Evolutionary conservation across 257 asterid species (phyloP), one percentile per base, ranked within the genome.

Genomic region (Nicotiana tabacum): DNA sequence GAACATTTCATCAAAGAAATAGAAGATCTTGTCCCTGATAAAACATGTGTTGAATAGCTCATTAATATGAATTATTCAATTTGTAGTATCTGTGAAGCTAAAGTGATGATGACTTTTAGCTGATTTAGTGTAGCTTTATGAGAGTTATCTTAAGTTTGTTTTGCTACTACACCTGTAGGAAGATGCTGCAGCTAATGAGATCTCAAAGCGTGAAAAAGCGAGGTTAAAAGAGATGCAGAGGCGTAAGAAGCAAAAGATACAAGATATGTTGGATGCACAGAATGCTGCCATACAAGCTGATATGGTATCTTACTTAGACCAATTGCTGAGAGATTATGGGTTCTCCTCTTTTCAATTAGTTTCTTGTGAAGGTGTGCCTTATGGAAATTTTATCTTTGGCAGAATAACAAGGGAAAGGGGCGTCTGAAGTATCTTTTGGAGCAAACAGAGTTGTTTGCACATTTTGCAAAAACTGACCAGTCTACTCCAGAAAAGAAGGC

Each of bases 381-480:
- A 48, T 32, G 46, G 56, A 24, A 46, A 76, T 64, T 84, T 76
- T 76, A 51, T 86, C 35, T 18, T 88, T 66, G 84, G 77, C 96
- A 96, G 98, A 94, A 91, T 89, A 96, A 91, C 87, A 93, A 83
- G 89, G 99, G 99, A 78, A 92, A 94, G 84, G 99, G 99, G 39
- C 96, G 98, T 33, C 84, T 96, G 86, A 93, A 92, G 81, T 96
- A 93, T 91, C 97, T 96, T 74, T 91, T 96, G 86, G 95, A 93
- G 95, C 99, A 96, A 87, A 96, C 99, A 4, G 99, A 96, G 90
- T 85, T 96, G 64, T 96, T 96, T 93, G 93, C 99, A 66, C 99
- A 96, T 90, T 96, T 96, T 90, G 99, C 99, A 48, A 96, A 96
- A 89, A 92, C 97, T 55, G 98, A 89, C 65, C 96, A 89, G 76